Conservation (phyloP, 371 early-diverging fungal species). For the Lichtheimia corymbifera region DNA sequence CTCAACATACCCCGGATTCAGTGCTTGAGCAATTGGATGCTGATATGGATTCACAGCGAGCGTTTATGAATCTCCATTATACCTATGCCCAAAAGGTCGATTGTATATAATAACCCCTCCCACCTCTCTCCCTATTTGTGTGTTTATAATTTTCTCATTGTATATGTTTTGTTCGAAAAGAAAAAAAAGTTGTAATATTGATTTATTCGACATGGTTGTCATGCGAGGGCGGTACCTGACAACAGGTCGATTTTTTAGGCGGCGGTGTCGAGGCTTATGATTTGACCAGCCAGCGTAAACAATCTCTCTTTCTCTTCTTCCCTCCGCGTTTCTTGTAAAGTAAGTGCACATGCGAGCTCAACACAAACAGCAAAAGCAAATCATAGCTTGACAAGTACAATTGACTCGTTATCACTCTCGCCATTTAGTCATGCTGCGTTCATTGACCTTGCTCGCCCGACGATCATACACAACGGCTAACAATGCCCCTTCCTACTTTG, state of each 20-base stretch:
- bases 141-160: neutral
- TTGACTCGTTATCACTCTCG: too few species aligned
- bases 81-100: conserved; percentile 20
- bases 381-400: too few species aligned
- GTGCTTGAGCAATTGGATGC: conserved; percentile 29
- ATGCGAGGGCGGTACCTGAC: too few species aligned
- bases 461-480: conserved; percentile 9
- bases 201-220: too few species aligned
- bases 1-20: conserved; percentile 1
- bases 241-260: too few species aligned
- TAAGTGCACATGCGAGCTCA: neutral
- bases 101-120: neutral
- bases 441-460: conserved; percentile 6
- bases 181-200: too few species aligned
- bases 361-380: neutral
- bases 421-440: conserved; percentile 2
- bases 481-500: conserved; percentile 42
- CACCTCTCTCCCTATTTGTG: neutral
- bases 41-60: conserved; percentile 30
- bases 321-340: too few species aligned
- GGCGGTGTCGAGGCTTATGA: too few species aligned
- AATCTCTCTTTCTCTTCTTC: too few species aligned
- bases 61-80: conserved; percentile 45
- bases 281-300: too few species aligned
- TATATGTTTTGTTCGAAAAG: conserved; percentile 1